These are phyloP conservation scores for Pyrenophora graminea DNA, from an alignment of 2,329 filamentous ascomycete genomes.

Conservation along the genomic window DNA sequence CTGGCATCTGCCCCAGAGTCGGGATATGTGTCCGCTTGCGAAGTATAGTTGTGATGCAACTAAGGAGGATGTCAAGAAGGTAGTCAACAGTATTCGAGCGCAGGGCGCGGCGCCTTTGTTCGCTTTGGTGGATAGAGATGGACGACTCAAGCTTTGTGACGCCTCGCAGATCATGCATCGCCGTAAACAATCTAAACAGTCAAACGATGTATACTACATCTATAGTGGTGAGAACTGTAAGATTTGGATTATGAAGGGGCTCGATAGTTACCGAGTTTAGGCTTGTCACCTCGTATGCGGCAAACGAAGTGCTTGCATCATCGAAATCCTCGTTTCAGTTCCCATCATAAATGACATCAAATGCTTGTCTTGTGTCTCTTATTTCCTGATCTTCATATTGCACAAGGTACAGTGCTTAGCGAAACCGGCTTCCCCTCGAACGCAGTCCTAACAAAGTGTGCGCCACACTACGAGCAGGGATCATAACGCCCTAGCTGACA, in stretches of 20 bases:
- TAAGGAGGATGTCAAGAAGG: not conserved
- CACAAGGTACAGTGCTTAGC: too few relatives aligned
- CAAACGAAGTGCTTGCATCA: not conserved
- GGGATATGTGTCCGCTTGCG: not conserved
- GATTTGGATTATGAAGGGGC: slow-evolving; percentile 2
- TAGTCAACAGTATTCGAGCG: not conserved
- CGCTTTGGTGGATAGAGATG: slow-evolving; percentile 7
- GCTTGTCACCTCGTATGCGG: not conserved
- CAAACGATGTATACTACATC: slow-evolving; percentile 3
- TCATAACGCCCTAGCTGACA: too few relatives aligned
- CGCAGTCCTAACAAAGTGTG: too few relatives aligned
- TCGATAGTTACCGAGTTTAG: not conserved
- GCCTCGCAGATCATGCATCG: not conserved
- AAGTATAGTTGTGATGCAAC: not conserved
- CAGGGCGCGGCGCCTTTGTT: slow-evolving; percentile 6
- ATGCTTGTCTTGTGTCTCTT: too few relatives aligned
- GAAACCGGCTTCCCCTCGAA: too few relatives aligned
- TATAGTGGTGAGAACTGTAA: slow-evolving; percentile 1
- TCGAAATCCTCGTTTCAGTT: not conserved
- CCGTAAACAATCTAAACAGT: not conserved
- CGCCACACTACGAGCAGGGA: too few relatives aligned
- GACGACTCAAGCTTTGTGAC: slow-evolving; percentile 1
- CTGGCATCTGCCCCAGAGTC: slow-evolving; percentile 2
- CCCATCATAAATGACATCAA: not conserved
- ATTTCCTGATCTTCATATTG: too few relatives aligned